These are phyloP conservation scores for Thalia dealbata DNA, from an alignment of 176 grass and related monocot genomes.

Conservation along the genomic window DNA sequence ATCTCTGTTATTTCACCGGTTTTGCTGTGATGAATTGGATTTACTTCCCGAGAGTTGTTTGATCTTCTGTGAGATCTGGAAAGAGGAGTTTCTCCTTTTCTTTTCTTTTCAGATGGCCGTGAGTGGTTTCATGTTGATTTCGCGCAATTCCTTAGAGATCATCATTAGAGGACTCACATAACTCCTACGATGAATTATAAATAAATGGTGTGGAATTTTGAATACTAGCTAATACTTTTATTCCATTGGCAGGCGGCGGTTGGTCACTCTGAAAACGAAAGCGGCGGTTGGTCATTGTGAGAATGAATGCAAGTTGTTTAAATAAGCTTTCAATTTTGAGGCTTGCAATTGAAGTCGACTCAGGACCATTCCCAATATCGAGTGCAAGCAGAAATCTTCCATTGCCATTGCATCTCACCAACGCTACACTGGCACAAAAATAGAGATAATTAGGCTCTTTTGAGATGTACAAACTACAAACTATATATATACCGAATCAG, in stretches of 20 bases:
- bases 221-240: neutral
- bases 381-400: neutral
- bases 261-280: neutral
- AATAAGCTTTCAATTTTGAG: neutral
- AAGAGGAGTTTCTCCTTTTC: no score
- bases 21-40: neutral
- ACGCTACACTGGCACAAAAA: no score
- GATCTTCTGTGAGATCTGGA: no score
- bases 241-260: neutral
- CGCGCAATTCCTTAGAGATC: no score
- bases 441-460: neutral
- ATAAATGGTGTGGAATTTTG: neutral
- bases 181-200: no score
- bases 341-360: neutral
- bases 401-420: neutral
- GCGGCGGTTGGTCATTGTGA: neutral
- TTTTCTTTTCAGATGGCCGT: no score
- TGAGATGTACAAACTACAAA: neutral
- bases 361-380: no score
- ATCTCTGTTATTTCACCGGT: neutral
- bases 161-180: no score
- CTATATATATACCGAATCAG: neutral
- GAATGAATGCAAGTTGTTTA: neutral
- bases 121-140: no score
- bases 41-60: neutral